Evolutionary conservation across 441 rosid genomes (phyloP), one percentile per base, ranked within the genome.

Genomic region (Isatis lusitanica): DNA sequence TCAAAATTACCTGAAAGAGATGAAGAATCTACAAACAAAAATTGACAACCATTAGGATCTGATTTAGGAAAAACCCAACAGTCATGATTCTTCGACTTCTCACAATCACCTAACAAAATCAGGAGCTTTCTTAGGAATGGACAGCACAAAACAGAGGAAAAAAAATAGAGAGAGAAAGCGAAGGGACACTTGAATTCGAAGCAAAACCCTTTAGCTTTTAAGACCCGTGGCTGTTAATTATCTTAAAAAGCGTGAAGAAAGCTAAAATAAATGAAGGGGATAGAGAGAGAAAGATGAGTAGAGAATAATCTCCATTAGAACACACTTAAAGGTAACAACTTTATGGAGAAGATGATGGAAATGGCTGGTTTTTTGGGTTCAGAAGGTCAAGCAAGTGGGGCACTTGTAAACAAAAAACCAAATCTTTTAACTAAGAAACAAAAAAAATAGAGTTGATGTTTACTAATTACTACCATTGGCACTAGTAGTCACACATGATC

Each of bases 171-270:
- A 57, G 59, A 64, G 57, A 72, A 58, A 72, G 66, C 10, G 51
- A 55, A 65, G 28, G 57, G 35, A 75, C 67, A 60, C 83, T 82
- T 82, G 83, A 83, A 83, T 78, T 81, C 71, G 66, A 85, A 81
- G 80, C 82, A 72, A 83, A 76, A 70, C 24, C 9, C 63, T 63
- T 76, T 7, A 40, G 31, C 73, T 46, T 71, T 66, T 6, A 63
- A 11, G 66, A 56, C 58, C 75, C 79, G 79, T 70, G 75, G 52
- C 70, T 64, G 76, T 70, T 76, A 76, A 64, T 76, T 76, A 52
- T 65, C 75, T 76, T 58, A 48, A 76, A 70, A 70, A 70, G 75
- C 71, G 71, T 76, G 79, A 64, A 76, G 79, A 70, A 56, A 38
- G 48, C 66, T 76, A 60, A 60, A 47, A 47, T 76, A 47, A 47